Evolutionary conservation across 2,329 filamentous ascomycete species (phyloP).

Genomic region (Allantophomopsis lycopodina): DNA sequence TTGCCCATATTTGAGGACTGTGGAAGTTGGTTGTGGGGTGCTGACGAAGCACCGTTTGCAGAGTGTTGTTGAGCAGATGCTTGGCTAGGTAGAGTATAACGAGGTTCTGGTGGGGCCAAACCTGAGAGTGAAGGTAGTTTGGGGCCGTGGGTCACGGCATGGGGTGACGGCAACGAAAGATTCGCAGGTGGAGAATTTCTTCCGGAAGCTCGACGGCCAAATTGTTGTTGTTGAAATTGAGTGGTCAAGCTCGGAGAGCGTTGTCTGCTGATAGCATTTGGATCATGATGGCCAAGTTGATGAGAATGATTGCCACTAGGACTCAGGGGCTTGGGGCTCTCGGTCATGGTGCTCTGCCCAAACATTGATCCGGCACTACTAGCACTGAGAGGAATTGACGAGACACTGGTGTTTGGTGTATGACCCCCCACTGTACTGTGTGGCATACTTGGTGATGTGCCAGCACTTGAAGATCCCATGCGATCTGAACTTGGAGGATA

Average conservation of each 20-base stretch:
- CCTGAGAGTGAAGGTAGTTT: conserved; percentile 18
- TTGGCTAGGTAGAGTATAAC: conserved; percentile 17
- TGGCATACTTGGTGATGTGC: conserved; percentile 34
- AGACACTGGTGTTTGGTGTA: conserved; percentile 33
- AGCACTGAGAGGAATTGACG: conserved; percentile 30
- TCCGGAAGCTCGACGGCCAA: conserved; percentile 42
- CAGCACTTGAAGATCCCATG: conserved; percentile 31
- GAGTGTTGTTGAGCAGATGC: conserved; percentile 10
- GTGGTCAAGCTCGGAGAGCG: conserved; percentile 53
- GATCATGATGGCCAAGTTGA: conserved; percentile 36
- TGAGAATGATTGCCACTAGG: conserved; percentile 36
- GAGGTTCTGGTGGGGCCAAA: conserved; percentile 18
- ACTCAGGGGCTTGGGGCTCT: conserved; percentile 76
- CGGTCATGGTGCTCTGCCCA: conserved; percentile 59
- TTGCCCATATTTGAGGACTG: conserved; percentile 13
- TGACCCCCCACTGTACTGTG: conserved; percentile 23
- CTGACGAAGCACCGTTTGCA: conserved; percentile 6
- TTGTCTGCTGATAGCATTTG: conserved; percentile 33
- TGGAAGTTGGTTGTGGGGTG: conserved; percentile 9
- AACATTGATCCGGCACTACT: conserved; percentile 39
- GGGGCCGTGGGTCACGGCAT: conserved; percentile 11
- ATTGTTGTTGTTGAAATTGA: conserved; percentile 51
- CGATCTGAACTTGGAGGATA: conserved; percentile 49
- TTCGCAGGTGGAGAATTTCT: conserved; percentile 27
- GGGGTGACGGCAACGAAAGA: conserved; percentile 16